phyloP scores from a whole-genome alignment of 352 stramenopile species.

The Globisporangium recalcitrans region DNA sequence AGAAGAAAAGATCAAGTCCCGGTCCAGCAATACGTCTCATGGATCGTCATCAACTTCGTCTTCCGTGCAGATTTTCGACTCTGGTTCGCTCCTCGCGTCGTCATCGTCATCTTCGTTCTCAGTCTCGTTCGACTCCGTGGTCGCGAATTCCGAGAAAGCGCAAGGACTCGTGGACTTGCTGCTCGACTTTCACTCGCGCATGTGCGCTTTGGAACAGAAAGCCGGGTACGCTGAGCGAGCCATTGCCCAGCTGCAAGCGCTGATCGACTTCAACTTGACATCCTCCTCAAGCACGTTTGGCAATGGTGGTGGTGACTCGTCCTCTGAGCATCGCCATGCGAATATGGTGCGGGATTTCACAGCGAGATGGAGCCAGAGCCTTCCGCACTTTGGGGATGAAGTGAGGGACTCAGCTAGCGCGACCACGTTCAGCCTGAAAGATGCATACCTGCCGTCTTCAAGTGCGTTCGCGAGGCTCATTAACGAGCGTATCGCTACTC shows the following conservation, averaged over 20 bases:
- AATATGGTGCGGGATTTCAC: constrained; percentile 28
- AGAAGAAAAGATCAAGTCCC: background rate
- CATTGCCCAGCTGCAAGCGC: constrained; percentile 59
- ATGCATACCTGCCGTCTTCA: constrained; percentile 8
- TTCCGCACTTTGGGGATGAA: constrained; percentile 25
- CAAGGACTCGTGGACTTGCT: constrained; percentile 12
- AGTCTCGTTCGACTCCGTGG: background rate
- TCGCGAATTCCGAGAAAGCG: background rate
- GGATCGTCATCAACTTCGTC: constrained; percentile 11
- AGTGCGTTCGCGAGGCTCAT: constrained; percentile 22
- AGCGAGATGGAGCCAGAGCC: constrained; percentile 27
- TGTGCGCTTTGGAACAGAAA: constrained; percentile 50
- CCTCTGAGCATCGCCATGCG: background rate
- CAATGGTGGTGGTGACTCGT: background rate
- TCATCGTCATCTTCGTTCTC: background rate
- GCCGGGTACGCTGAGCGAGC: constrained; percentile 57
- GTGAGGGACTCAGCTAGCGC: background rate
- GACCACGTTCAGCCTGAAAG: background rate
- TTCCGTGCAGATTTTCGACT: constrained; percentile 26
- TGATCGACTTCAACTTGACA: constrained; percentile 48
- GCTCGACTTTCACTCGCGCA: constrained; percentile 42
- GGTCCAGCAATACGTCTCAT: background rate
- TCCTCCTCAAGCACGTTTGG: background rate
- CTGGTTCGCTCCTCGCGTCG: constrained; percentile 19
- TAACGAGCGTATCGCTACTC: constrained; percentile 10